Conservation (phyloP, 2,329 filamentous ascomycete genomes). For the Dothistroma pini region DNA sequence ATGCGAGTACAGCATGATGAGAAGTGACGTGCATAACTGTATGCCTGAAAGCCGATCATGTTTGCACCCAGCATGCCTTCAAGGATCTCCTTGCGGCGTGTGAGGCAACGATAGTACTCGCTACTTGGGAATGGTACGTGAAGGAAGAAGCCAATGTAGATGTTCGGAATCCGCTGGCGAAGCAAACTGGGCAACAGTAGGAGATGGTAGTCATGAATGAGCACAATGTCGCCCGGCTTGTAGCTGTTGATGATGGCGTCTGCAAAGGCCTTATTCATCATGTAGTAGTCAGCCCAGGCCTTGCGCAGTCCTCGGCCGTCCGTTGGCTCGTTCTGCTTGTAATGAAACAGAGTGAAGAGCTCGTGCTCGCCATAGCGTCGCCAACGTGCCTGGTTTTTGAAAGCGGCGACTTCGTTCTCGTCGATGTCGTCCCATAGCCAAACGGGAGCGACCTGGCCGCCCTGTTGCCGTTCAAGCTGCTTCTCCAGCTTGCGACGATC, state of each 20-base stretch:
- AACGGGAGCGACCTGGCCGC: slow-evolving; percentile 77
- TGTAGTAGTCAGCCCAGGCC: slow-evolving; percentile 89
- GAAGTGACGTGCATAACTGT: slow-evolving; percentile 93
- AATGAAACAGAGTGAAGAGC: slow-evolving; percentile 89
- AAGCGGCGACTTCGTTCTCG: slow-evolving; percentile 59
- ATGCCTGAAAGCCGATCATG: slow-evolving; percentile 92
- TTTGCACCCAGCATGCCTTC: slow-evolving; percentile 88
- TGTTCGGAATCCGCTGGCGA: slow-evolving; percentile 77
- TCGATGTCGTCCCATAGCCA: slow-evolving; percentile 82
- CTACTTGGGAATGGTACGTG: slow-evolving; percentile 94
- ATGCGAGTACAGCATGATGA: slow-evolving; percentile 90
- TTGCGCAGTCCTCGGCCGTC: slow-evolving; percentile 77
- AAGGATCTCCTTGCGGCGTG: slow-evolving; percentile 82
- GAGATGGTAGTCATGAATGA: slow-evolving; percentile 93
- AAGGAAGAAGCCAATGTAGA: slow-evolving; percentile 92
- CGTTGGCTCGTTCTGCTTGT: slow-evolving; percentile 88
- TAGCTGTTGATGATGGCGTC: slow-evolving; percentile 84
- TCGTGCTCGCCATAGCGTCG: slow-evolving; percentile 86
- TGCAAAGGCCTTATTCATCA: slow-evolving; percentile 89
- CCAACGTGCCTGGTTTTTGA: slow-evolving; percentile 85
- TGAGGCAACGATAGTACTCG: slow-evolving; percentile 87
- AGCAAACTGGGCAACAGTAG: slow-evolving; percentile 85
- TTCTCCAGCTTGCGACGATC: slow-evolving; percentile 72
- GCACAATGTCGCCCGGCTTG: slow-evolving; percentile 85
- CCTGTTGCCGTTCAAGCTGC: slow-evolving; percentile 67